Evolutionary conservation across 2,329 filamentous ascomycete genomes (phyloP), one percentile per base, ranked within the genome.

Genomic region (Coniochaeta prunicola): DNA sequence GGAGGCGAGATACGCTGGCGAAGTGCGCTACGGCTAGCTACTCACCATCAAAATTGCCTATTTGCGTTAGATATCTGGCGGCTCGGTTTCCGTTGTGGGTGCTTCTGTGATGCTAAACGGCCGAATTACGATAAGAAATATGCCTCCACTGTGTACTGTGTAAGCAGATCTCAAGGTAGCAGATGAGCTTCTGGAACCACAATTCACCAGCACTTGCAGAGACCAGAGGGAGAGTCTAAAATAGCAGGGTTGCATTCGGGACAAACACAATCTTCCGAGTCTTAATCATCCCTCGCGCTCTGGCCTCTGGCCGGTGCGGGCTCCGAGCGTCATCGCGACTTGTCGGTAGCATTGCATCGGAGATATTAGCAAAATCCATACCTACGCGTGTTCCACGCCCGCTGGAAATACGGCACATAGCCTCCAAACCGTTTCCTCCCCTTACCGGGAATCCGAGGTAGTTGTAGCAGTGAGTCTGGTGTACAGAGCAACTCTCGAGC

Each of bases 221-320:
- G 53, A 33, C 33, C 30, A 3, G 40, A 55, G 24, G 28, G 30
- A n/a, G 53, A 33, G 53, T 31, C 53, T 55, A 55, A 55, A 55
- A 55, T 55, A 55, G 53, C 53, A 55, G 53, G 30, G 53, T 55
- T 36, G 53, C 12, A 55, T 12, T 55, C 53, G 53, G 53, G 53
- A 33, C 53, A 55, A 36, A 30, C 48, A 53, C n/a, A 28, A 8
- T n/a, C 45, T 53, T 6, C 17, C 15, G 3, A 26, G n/a, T n/a
- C 13, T 33, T 4, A 28, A 13, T 48, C 19, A 48, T 48, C 38
- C 40, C 40, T 50, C 45, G 45, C 45, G 30, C 45, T 50, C 21
- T 50, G 45, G 45, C 45, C 45, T 50, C 45, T 50, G 45, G n/a
- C n/a, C 21, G 45, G 30, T 28, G 21, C 13, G 10, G 21, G 30